Evolutionary conservation across 305 asterid species (phyloP), one percentile per base, ranked within the genome.

Genomic region (Solanum hybrid): DNA sequence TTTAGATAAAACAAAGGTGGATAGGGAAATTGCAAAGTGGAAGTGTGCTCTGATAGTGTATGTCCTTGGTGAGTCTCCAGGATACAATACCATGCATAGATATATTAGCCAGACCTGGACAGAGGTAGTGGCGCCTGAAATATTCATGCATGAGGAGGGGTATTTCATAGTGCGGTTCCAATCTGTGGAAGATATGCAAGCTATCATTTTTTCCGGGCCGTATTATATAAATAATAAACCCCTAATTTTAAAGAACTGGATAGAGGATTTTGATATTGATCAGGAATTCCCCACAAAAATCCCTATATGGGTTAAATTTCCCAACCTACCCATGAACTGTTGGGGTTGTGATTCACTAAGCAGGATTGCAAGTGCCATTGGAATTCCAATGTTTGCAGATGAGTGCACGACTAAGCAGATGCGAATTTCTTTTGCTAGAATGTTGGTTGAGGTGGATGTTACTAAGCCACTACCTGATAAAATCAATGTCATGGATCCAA

Each of bases 141-240:
- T 51, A 51, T 51, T 51, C n/a, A 51, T 51, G 3, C 68, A 51
- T 51, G n/a, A 51, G 1, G 10, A 51, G 4, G 68, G 68, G n/a
- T 51, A 51, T 51, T 51, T 15, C 65, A 15, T 51, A 51, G 10
- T 51, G 4, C 2, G n/a, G 8, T 51, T 51, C 68, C 10, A 51
- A 51, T 51, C 10, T 51, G 10, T 15, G 10, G 24, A 57, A 17
- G 70, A 57, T 57, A 57, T 17, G 9, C 70, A 57, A 17, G n/a
- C 9, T 57, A 57, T 57, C 70, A 57, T 57, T 0, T 57, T 15
- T 17, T 57, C 0, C 4, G 10, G 10, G 10, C 0, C 10, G 4
- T 17, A 57, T 17, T 57, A 0, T 15, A 57, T 57, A 15, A 57
- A 57, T 17, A 17, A 17, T 17, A 57, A 57, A 57, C 70, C 24